Conservation (phyloP, 176 grass and related monocot genomes). For the Oryza meyeriana region DNA sequence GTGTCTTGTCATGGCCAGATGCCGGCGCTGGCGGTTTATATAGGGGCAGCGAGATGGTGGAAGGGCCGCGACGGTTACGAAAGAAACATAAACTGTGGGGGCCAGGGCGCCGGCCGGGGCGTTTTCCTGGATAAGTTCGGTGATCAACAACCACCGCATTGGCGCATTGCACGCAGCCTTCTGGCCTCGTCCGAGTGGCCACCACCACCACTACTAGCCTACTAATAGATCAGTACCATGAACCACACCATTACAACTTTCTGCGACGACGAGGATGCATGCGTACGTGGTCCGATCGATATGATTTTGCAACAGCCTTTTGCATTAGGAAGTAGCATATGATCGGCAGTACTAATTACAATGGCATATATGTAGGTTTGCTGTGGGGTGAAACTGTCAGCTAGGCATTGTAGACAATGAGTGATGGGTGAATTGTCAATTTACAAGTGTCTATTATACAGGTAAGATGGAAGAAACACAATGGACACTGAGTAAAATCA, state of each 20-base stretch:
- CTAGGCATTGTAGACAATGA: not conserved
- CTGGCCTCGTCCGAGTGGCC: slow-evolving; percentile 31
- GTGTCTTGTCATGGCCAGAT: slow-evolving; percentile 20
- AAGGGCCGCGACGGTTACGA: slow-evolving; percentile 25
- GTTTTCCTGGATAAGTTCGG: slow-evolving; percentile 35
- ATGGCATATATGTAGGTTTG: not conserved
- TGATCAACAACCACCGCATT: slow-evolving; percentile 19
- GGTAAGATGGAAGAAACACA: not conserved
- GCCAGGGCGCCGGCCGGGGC: not conserved
- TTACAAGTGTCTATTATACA: not conserved
- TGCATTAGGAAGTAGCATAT: not conserved
- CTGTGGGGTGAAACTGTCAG: not conserved
- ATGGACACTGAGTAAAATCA: not conserved
- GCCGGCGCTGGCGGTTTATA: slow-evolving; percentile 31
- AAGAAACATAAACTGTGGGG: not conserved
- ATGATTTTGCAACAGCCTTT: not conserved
- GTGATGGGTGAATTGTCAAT: not conserved
- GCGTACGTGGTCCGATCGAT: not conserved
- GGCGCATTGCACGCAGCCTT: not conserved
- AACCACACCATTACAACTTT: not conserved
- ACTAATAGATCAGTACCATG: not conserved
- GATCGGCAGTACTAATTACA: not conserved
- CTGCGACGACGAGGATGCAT: not conserved
- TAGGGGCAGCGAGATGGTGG: not conserved
- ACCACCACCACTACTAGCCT: slow-evolving; percentile 11